phyloP scores from a whole-genome alignment of 2,329 filamentous ascomycete species.

The Thelonectria blattea region DNA sequence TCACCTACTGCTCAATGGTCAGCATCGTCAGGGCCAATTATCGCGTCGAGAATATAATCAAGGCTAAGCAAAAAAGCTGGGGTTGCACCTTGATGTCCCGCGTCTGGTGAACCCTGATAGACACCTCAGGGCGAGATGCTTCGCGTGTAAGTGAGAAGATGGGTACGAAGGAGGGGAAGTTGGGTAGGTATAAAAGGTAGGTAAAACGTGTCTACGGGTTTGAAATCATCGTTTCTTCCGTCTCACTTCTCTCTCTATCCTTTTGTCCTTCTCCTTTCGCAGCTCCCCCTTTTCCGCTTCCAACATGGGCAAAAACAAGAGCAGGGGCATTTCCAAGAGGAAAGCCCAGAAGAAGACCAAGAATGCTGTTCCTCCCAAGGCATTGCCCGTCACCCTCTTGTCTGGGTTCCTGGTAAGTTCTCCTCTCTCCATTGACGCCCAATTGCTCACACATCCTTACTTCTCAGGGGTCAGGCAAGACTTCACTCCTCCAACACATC shows the following conservation, averaged over 20 bases:
- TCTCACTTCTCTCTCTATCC: too few species aligned
- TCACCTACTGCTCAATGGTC: background rate
- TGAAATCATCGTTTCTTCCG: too few species aligned
- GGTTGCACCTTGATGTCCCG: slow-evolving; percentile 12
- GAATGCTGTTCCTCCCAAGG: slow-evolving; percentile 25
- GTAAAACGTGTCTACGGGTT: too few species aligned
- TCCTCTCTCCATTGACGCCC: background rate
- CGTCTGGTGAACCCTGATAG: background rate
- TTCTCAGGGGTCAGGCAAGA: slow-evolving; percentile 70
- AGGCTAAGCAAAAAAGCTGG: slow-evolving; percentile 2
- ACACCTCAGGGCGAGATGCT: background rate
- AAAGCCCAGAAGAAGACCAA: slow-evolving; percentile 25
- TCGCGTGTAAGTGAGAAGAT: background rate
- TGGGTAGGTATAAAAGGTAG: too few species aligned
- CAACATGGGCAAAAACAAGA: background rate
- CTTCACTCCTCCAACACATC: slow-evolving; percentile 72
- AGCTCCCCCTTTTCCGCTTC: background rate
- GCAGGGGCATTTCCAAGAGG: slow-evolving; percentile 20
- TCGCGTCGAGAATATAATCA: slow-evolving; percentile 6
- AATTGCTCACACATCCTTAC: background rate
- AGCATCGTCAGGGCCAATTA: slow-evolving; percentile 15
- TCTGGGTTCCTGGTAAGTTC: slow-evolving; percentile 43
- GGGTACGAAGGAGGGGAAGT: background rate
- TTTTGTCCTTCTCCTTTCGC: accelerated
- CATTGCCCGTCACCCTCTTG: slow-evolving; percentile 43